Evolutionary conservation across 768 basidiomycete genomes (phyloP), one percentile per base, ranked within the genome.

Genomic region (Pleurotus eryngii): DNA sequence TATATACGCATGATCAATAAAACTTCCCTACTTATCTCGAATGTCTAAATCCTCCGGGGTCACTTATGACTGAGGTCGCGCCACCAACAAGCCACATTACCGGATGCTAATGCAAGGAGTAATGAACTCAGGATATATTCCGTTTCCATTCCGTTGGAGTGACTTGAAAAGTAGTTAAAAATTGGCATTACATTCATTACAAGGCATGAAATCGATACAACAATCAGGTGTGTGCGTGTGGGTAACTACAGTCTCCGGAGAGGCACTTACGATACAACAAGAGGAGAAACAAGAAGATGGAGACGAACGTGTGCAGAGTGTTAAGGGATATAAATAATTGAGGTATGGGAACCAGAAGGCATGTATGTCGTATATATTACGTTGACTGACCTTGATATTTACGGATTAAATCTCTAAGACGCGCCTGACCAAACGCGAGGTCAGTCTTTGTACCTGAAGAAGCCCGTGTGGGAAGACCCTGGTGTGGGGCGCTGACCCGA

Each of bases 381-480:
- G 61, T 62, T 26, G 65, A 59, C 56, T 69, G 68, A 46, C 76
- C 76, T 70, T 92, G 90, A 67, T 91, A 92, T 64, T 90, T 88
- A 81, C 85, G 87, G 67, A 92, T 92, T 60, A 92, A 73, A 70
- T 91, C 89, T 56, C 88, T 75, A 62, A 92, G 70, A 59, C 86
- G 76, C 12, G 89, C 89, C 69, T 91, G 86, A 12, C 90, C 90
- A 72, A 91, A 90, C 8, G 82, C 86, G 57, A 87, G 68, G 40
- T 88, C 86, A 1, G 73, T 72, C 39, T 68, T 63, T 61, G 69
- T 68, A 43, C 63, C 57, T 42, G 70, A 59, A 9, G 72, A 62
- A 5, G 64, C 67, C 57, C 11, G 58, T 51, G 39, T 65, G 63
- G 30, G 62, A 46, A 9, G 65, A 22, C 45, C 54, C 57, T 24